Percentiles rank a stretch among this genome's conserved stretches.
Evolutionary conservation across 192 early-diverging fungal species (phyloP).

Genomic region (Thoreauomyces humboldtii): DNA sequence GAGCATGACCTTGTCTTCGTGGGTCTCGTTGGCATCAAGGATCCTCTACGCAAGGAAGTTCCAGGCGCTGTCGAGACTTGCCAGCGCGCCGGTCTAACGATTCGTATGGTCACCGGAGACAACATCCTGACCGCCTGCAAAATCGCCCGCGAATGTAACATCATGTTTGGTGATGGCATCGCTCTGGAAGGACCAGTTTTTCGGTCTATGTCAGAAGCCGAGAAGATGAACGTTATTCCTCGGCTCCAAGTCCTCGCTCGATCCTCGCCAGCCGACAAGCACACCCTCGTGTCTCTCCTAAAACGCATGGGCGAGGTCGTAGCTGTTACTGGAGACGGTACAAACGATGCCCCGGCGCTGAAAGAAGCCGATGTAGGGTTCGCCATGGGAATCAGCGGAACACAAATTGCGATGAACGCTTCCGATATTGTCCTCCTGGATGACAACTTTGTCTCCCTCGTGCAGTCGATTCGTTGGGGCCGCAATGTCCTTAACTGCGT

Average conservation of each 20-base stretch:
- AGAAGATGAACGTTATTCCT: slow-evolving; percentile 50
- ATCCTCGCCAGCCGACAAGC: slow-evolving; percentile 52
- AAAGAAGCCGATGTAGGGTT: slow-evolving; percentile 65
- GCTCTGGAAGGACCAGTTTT: slow-evolving; percentile 61
- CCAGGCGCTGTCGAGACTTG: slow-evolving; percentile 51
- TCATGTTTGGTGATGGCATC: slow-evolving; percentile 51
- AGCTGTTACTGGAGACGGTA: slow-evolving; percentile 63
- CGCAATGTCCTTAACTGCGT: slow-evolving; percentile 57
- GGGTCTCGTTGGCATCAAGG: slow-evolving; percentile 57
- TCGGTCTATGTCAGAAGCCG: slow-evolving; percentile 45
- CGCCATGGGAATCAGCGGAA: slow-evolving; percentile 62
- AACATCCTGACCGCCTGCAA: slow-evolving; percentile 61
- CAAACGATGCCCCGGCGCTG: slow-evolving; percentile 58
- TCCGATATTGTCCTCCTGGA: slow-evolving; percentile 60
- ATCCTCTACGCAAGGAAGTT: slow-evolving; percentile 58
- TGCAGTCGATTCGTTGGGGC: slow-evolving; percentile 57
- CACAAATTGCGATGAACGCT: slow-evolving; percentile 62
- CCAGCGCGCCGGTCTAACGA: slow-evolving; percentile 51
- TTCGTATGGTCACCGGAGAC: slow-evolving; percentile 64
- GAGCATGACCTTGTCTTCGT: slow-evolving; percentile 54
- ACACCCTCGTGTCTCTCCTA: slow-evolving; percentile 51
- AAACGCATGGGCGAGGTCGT: slow-evolving; percentile 57
- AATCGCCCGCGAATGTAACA: slow-evolving; percentile 56
- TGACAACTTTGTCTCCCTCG: slow-evolving; percentile 61
- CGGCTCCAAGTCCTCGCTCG: slow-evolving; percentile 56